phyloP scores from a whole-genome alignment of 768 basidiomycete genomes.

The Tulasnella sp. region DNA sequence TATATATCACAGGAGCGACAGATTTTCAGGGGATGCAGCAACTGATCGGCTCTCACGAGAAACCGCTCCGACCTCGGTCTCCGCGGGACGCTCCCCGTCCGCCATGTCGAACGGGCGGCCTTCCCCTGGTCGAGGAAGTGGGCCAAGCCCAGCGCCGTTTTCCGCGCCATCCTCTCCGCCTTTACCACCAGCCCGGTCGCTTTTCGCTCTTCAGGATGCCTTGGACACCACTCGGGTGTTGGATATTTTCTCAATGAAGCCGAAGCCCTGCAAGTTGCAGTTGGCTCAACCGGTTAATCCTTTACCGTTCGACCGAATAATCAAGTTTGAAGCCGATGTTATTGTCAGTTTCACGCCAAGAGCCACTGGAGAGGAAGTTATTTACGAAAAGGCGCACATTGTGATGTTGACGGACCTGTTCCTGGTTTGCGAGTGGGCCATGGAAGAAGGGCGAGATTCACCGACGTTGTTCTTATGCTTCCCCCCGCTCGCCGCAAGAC shows the following conservation, averaged over 20 bases:
- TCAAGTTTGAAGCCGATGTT: conserved; percentile 70
- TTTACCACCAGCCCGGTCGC: conserved; percentile 48
- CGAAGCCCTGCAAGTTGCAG: conserved; percentile 90
- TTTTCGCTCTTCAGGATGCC: conserved; percentile 76
- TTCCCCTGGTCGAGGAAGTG: conserved; percentile 16
- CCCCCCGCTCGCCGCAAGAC: conserved; percentile 93
- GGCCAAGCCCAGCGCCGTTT: neutral
- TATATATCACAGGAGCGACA: conserved; percentile 7
- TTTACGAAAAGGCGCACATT: conserved; percentile 75
- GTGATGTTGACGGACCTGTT: conserved; percentile 92
- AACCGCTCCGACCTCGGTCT: conserved; percentile 51
- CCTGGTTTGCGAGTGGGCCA: conserved; percentile 70
- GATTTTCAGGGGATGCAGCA: conserved; percentile 15
- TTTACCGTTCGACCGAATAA: conserved; percentile 70
- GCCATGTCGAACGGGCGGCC: conserved; percentile 25
- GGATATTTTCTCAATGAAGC: conserved; percentile 94
- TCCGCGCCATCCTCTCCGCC: conserved; percentile 42
- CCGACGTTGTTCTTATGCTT: conserved; percentile 90
- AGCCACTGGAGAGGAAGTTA: conserved; percentile 63
- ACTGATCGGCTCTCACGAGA: conserved; percentile 63
- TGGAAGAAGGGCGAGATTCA: conserved; percentile 44
- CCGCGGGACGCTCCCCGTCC: conserved; percentile 19
- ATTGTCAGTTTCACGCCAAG: conserved; percentile 73
- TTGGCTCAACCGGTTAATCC: conserved; percentile 63
- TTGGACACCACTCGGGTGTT: conserved; percentile 73